Conservation (phyloP, 257 asterid genomes). For the Nicotiana benthamiana region DNA sequence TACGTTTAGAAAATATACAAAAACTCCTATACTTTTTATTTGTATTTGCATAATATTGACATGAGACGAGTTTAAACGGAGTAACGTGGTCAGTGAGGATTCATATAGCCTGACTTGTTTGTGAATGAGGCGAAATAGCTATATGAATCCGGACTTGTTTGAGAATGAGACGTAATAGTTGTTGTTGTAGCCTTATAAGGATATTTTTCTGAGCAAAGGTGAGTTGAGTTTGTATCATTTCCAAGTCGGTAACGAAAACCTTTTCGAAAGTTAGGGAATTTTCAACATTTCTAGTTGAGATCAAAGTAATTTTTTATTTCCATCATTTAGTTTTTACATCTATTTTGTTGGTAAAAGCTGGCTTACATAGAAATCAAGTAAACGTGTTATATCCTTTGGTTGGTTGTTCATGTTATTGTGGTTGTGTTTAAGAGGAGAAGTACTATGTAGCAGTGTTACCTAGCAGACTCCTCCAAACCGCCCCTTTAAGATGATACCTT, state of each 20-base stretch:
- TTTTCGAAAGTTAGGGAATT: not conserved
- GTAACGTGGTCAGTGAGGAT: no score
- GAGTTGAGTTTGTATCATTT: not conserved
- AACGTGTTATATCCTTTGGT: not conserved
- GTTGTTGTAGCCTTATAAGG: not conserved
- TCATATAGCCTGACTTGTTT: no score
- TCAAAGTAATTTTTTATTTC: not conserved
- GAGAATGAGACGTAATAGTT: no score
- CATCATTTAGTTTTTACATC: not conserved
- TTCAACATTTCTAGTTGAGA: not conserved
- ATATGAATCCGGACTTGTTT: no score
- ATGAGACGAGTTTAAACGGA: no score
- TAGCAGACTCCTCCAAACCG: not conserved
- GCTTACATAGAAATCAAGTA: not conserved
- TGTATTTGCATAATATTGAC: no score
- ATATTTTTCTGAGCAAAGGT: not conserved
- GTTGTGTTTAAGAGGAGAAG: not conserved
- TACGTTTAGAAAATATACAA: no score
- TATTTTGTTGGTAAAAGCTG: not conserved
- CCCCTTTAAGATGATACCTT: not conserved
- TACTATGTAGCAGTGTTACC: not conserved
- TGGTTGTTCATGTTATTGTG: not conserved
- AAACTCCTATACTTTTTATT: no score
- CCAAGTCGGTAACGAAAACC: not conserved
- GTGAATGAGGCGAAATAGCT: no score